Base-by-base conservation (phyloP, 306 rosid genomes). In the Quercus variabilis region DNA sequence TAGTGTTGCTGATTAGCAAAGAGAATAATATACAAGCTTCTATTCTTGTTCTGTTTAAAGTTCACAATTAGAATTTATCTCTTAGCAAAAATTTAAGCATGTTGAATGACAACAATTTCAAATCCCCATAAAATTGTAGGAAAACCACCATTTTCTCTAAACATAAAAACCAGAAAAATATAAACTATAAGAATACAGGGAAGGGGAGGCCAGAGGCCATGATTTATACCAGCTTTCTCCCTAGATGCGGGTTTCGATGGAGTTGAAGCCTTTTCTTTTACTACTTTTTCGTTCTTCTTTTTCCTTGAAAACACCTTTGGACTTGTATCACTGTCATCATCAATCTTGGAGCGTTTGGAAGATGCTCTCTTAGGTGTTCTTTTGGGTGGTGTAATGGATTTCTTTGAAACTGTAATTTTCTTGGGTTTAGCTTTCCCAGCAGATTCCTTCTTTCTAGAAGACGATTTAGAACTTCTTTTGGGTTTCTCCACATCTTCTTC, bases 221-320 rank as follows among this genome's bases (percentile, higher is more conserved):
- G 23, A 64, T 65, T 17, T 74, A 6, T 86, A 96, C 99, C 98
- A 41, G 85, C 46, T 88, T 89, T 96, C 84, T 91, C 99, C 87
- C 86, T 93, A 76, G 83, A 69, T 49, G 90, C 78, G 76, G 96
- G 68, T 83, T 93, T 96, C 14, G 73, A 38, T 55, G 82, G 86
- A 76, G 90, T 64, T 21, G 86, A 55, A 41, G 73, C 79, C 88
- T 91, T 86, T 77, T 67, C 85, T 65, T 81, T 91, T 68, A 83
- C 81, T 46, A 73, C 86, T 74, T 83, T 89, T 68, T 86, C 96
- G 55, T 62, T 87, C 79, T 79, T 90, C 89, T 86, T 95, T 88
- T 88, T 96, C 90, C 97, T 93, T 64, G 96, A 91, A 75, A 89
- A 91, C 77, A 86, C 93, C 87, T 93, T 96, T 25, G 97, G 96